These are phyloP conservation scores for Platanthera zijinensis DNA, from an alignment of 106 monocot species.

Conservation along the genomic window DNA sequence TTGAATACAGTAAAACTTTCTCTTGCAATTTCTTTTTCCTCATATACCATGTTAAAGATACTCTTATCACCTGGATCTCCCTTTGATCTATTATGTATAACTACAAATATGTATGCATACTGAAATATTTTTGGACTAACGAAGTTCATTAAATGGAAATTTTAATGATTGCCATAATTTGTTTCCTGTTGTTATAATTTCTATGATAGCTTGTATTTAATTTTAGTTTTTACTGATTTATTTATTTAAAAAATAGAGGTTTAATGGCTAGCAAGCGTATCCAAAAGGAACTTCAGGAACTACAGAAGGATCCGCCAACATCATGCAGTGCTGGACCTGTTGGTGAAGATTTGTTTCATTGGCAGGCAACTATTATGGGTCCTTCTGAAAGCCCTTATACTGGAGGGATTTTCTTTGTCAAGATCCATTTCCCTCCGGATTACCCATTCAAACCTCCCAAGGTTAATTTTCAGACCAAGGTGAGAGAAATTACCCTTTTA, in stretches of 20 bases:
- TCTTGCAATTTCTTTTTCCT: background rate
- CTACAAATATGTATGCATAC: background rate
- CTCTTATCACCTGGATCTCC: background rate
- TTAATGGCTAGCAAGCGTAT: slow-evolving; percentile 26
- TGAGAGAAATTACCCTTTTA: background rate
- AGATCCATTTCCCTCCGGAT: slow-evolving; percentile 18
- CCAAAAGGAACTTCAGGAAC: slow-evolving; percentile 26
- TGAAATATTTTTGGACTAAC: background rate
- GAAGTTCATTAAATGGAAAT: background rate
- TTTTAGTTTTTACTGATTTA: background rate
- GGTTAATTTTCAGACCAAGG: slow-evolving; percentile 29
- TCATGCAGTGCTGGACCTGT: slow-evolving; percentile 25
- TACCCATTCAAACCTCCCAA: slow-evolving; percentile 30
- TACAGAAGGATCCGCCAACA: slow-evolving; percentile 23
- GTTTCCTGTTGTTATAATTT: background rate
- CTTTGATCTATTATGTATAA: background rate
- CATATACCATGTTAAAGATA: background rate
- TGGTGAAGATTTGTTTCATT: slow-evolving; percentile 26
- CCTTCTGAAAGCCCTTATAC: slow-evolving; percentile 24
- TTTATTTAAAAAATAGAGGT: background rate
- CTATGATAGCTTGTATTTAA: background rate
- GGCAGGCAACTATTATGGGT: slow-evolving; percentile 30
- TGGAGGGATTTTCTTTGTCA: slow-evolving; percentile 22
- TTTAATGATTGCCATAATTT: background rate
- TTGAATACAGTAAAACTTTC: background rate